Percentiles rank a stretch among this genome's conserved stretches.
phyloP scores from a whole-genome alignment of 2,329 filamentous ascomycete genomes.

The Neocucurbitaria cava region DNA sequence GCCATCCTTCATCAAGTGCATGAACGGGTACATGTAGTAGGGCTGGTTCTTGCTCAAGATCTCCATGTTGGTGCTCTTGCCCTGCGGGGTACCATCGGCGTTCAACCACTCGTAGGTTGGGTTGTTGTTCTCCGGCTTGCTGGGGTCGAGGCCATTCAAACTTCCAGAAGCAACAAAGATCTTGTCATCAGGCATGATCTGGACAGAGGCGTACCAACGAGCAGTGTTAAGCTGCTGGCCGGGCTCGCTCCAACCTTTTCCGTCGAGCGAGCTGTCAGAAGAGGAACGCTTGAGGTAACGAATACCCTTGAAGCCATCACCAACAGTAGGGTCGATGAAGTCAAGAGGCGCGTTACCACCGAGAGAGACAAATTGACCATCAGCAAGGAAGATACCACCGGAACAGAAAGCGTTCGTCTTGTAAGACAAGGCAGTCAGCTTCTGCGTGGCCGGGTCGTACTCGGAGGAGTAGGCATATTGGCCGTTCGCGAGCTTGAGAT shows the following conservation, averaged over 20 bases:
- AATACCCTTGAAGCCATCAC: conserved; percentile 65
- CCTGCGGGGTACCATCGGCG: conserved; percentile 54
- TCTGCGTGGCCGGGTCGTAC: conserved; percentile 62
- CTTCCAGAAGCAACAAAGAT: conserved; percentile 68
- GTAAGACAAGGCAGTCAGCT: conserved; percentile 56
- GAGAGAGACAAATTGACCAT: conserved; percentile 62
- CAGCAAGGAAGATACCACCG: conserved; percentile 64
- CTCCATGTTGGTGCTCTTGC: conserved; percentile 58
- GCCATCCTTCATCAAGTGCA: conserved; percentile 65
- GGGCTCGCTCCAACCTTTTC: conserved; percentile 62
- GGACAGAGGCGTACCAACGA: conserved; percentile 68
- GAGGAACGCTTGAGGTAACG: conserved; percentile 61
- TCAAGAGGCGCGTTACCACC: conserved; percentile 65
- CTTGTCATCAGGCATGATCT: conserved; percentile 63
- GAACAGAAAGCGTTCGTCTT: conserved; percentile 69
- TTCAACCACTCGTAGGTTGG: conserved; percentile 69
- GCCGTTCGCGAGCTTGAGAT: conserved; percentile 61
- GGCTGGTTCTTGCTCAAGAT: conserved; percentile 65
- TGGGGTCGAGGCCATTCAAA: conserved; percentile 64
- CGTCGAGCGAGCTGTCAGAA: conserved; percentile 54
- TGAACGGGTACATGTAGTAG: conserved; percentile 70
- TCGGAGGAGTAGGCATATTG: conserved; percentile 67
- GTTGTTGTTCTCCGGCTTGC: conserved; percentile 64
- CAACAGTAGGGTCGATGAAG: conserved; percentile 64
- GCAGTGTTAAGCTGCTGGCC: conserved; percentile 62